A percentile compares a stretch with the other conserved stretches of the same genome.
These are phyloP conservation scores for Colletotrichum falcatum DNA, from an alignment of 2,329 filamentous ascomycete species.

Conservation along the genomic window DNA sequence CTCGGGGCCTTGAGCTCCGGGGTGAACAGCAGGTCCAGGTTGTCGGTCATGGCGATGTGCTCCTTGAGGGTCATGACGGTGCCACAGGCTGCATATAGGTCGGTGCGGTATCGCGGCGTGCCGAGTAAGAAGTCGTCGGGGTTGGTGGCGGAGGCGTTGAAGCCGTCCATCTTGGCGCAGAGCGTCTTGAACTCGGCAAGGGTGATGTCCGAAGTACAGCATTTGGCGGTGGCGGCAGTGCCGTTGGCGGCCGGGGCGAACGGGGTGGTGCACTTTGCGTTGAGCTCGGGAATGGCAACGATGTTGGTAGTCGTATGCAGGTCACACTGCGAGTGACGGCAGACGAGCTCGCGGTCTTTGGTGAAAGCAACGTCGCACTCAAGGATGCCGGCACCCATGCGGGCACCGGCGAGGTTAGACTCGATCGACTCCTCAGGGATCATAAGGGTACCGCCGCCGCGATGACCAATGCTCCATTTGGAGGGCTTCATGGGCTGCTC, in stretches of 20 bases:
- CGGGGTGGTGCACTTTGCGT: conserved; percentile 71
- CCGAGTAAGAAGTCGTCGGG: conserved; percentile 68
- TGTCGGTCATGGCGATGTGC: conserved; percentile 70
- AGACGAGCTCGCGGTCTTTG: conserved; percentile 73
- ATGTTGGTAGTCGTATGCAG: conserved; percentile 78
- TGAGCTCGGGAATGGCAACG: conserved; percentile 69
- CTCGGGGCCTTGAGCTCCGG: conserved; percentile 75
- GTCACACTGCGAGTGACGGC: conserved; percentile 76
- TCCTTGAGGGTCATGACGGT: conserved; percentile 71
- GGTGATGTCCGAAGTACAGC: conserved; percentile 79
- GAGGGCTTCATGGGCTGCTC: conserved; percentile 63
- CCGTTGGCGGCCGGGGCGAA: conserved; percentile 68
- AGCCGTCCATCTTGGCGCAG: conserved; percentile 78
- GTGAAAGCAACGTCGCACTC: conserved; percentile 79
- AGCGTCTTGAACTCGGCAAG: conserved; percentile 74
- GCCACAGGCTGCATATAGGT: conserved; percentile 74
- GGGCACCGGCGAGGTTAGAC: conserved; percentile 70
- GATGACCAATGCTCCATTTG: conserved; percentile 71
- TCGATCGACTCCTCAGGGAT: conserved; percentile 74
- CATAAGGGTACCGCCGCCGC: conserved; percentile 69
- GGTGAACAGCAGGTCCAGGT: conserved; percentile 71
- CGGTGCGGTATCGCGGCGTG: conserved; percentile 72
- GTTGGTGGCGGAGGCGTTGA: conserved; percentile 68
- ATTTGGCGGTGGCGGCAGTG: conserved; percentile 68
- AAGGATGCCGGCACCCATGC: conserved; percentile 75